These are phyloP conservation scores for Stachybotrys chartarum DNA, from an alignment of 2,329 filamentous ascomycete species.

Conservation along the genomic window DNA sequence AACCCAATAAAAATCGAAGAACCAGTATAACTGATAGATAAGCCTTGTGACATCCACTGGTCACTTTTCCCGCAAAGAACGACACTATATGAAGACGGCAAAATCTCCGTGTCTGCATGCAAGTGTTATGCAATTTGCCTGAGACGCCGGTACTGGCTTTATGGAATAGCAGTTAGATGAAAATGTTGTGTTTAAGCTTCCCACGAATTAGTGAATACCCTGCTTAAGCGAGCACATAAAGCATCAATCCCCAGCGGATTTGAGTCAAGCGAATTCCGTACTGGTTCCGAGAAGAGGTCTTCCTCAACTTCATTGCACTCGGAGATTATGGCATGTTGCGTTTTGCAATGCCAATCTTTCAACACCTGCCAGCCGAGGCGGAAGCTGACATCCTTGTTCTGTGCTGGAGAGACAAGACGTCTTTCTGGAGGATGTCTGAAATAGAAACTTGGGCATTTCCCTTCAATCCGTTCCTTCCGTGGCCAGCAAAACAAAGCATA, in stretches of 20 bases:
- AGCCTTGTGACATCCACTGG: no score
- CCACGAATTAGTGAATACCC: not conserved
- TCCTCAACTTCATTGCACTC: conserved; percentile 8
- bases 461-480: conserved; percentile 4
- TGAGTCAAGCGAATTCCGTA: not conserved
- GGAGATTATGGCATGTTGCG: conserved; percentile 1
- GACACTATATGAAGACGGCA: no score
- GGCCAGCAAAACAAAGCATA: not conserved
- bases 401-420: conserved; percentile 10
- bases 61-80: no score
- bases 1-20: no score
- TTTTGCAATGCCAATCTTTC: conserved; percentile 10
- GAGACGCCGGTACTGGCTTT: no score
- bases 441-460: not conserved
- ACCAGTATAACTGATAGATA: no score
- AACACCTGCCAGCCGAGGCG: conserved; percentile 13
- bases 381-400: conserved; percentile 5
- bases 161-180: no score
- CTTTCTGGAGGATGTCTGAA: conserved; percentile 16
- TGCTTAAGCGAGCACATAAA: not conserved
- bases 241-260: no score
- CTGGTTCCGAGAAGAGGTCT: conserved; percentile 6
- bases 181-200: no score
- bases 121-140: no score
- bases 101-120: no score